Evolutionary conservation across 2,329 filamentous ascomycete genomes (phyloP), one percentile per base, ranked within the genome.

Genomic region (Colletotrichum kahawae): DNA sequence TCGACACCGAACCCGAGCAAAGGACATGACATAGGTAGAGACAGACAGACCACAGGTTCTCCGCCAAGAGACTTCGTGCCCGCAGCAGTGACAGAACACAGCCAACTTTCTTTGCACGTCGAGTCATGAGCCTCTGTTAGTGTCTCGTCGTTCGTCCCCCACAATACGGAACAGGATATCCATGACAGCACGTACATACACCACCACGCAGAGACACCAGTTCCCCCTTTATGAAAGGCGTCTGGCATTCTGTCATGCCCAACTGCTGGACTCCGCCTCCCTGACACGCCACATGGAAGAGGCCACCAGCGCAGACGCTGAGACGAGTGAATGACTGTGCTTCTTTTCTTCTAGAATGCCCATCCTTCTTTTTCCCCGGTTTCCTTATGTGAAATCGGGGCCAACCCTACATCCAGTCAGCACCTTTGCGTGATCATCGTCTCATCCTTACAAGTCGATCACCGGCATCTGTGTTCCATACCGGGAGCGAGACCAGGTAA

Each of bases 371-470:
- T 54, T 66, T 56, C 54, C 29, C 69, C 48, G 29, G 72, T 43
- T 59, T 59, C n/a, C 31, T 24, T 24, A n/a, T 33, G 27, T 38
- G 33, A 67, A 38, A 71, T 56, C 5, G 21, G 43, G 69, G 29
- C 29, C 33, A 27, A 48, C 63, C 72, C 57, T 67, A 48, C 43
- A 29, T 2, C 24, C 27, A 9, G 12, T 21, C 24, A 48, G 14
- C 13, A 63, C 43, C 33, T 67, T 33, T 72, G 57, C 69, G 57
- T 71, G 68, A 75, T 71, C 56, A 62, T 71, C 63, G 68, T 72
- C 63, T 54, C 68, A 75, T 72, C 63, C 63, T 56, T 64, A 57
- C 72, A 36, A 62, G 67, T 31, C 48, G 63, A 72, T 75, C 69
- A 29, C 51, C 63, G 63, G 63, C 63, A 67, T 24, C 33, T 48